Conservation (phyloP, 805 yeast genomes). For the Wickerhamiella domercqiae region DNA sequence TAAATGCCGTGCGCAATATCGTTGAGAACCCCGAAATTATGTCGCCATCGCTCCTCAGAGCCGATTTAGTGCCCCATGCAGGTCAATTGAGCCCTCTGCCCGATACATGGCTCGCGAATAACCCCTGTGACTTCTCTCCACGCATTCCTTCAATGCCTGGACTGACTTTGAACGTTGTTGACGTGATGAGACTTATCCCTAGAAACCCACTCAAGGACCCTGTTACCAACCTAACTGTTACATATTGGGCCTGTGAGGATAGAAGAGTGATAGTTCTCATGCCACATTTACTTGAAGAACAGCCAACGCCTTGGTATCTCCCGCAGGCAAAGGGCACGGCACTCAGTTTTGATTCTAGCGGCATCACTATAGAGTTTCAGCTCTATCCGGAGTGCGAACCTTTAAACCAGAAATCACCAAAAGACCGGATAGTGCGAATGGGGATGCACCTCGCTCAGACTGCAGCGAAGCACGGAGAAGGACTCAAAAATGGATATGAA, state of each 20-base stretch:
- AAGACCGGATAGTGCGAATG: conserved; percentile 59
- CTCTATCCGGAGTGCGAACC: conserved; percentile 32
- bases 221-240: conserved; percentile 73
- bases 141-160: conserved; percentile 7
- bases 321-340: conserved; percentile 76
- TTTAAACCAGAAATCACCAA: conserved; percentile 6
- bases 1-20: conserved; percentile 61
- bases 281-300: conserved; percentile 50
- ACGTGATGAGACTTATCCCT: conserved; percentile 80
- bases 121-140: conserved; percentile 7
- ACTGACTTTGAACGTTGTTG: conserved; percentile 15
- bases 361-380: conserved; percentile 57
- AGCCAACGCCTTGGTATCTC: conserved; percentile 72
- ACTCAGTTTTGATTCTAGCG: conserved; percentile 31
- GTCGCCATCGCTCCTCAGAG: conserved; percentile 78
- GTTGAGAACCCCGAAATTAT: conserved; percentile 78
- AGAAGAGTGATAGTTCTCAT: conserved; percentile 47
- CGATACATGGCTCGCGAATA: conserved; percentile 5
- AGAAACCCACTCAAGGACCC: conserved; percentile 78
- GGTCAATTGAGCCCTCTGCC: conserved; percentile 1
- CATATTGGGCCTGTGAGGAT: conserved; percentile 26
- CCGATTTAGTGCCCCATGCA: conserved; percentile 42
- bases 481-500: conserved; percentile 70
- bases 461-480: conserved; percentile 67
- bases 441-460: conserved; percentile 70